Evolutionary conservation across 1,284 basidiomycete genomes (phyloP).

Genomic region (Microbotryomycetes sp.): DNA sequence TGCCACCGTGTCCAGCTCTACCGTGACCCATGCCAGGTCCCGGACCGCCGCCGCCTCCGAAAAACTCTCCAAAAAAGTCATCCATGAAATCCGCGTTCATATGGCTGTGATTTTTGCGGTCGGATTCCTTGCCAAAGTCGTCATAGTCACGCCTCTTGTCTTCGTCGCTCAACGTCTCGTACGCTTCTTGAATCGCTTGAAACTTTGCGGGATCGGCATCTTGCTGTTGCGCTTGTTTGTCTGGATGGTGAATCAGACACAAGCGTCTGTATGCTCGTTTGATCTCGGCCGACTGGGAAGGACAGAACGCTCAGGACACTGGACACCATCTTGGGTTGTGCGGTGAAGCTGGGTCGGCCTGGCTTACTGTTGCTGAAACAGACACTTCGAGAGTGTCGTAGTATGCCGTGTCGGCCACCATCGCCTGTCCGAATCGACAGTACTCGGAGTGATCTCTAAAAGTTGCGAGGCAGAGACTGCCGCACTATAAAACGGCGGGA

Average conservation of each 20-base stretch:
- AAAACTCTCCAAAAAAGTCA: slow-evolving; percentile 73
- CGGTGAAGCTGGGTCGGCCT: too few species aligned
- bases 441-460: too few species aligned
- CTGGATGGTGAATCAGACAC: slow-evolving; percentile 24
- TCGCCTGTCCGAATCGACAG: too few species aligned
- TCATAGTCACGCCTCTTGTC: slow-evolving; percentile 75
- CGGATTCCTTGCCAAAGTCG: slow-evolving; percentile 58
- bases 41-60: slow-evolving; percentile 50
- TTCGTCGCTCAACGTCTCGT: slow-evolving; percentile 75
- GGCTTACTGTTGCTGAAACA: slow-evolving; percentile 62
- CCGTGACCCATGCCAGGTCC: slow-evolving; percentile 41
- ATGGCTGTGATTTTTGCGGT: slow-evolving; percentile 10
- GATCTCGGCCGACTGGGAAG: slow-evolving; percentile 57
- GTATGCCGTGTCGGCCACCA: slow-evolving; percentile 40
- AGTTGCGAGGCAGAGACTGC: too few species aligned
- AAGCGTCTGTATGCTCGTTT: slow-evolving; percentile 72
- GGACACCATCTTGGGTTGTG: too few species aligned
- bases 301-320: too few species aligned
- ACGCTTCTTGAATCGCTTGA: slow-evolving; percentile 65
- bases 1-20: slow-evolving; percentile 48
- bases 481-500: neutral
- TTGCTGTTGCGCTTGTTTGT: slow-evolving; percentile 6
- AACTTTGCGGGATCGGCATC: slow-evolving; percentile 16
- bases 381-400: slow-evolving; percentile 73
- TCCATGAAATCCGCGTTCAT: slow-evolving; percentile 43